A percentile compares a stretch with the other conserved stretches of the same genome.
phyloP scores from a whole-genome alignment of 768 basidiomycete species.

The Lepiota subincarnata region DNA sequence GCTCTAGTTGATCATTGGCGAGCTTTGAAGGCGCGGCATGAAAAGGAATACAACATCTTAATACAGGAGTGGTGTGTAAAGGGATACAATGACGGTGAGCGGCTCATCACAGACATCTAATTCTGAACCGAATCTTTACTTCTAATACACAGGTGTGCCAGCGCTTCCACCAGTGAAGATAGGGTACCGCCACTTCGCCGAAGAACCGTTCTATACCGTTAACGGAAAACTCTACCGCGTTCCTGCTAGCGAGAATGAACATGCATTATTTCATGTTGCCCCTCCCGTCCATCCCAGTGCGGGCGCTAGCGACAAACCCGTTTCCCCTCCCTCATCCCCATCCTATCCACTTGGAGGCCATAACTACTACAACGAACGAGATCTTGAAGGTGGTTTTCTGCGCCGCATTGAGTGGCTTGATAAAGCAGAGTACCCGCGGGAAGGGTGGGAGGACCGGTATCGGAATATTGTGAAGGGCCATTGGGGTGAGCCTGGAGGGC shows the following conservation, averaged over 20 bases:
- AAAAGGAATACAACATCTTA: slow-evolving; percentile 29
- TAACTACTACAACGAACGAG: slow-evolving; percentile 57
- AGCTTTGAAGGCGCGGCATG: slow-evolving; percentile 29
- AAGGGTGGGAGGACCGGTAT: slow-evolving; percentile 46
- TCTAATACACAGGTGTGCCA: slow-evolving; percentile 41
- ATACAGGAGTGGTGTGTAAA: slow-evolving; percentile 49
- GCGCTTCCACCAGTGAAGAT: slow-evolving; percentile 48
- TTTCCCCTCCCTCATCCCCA: slow-evolving; percentile 3
- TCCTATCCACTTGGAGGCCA: slow-evolving; percentile 53
- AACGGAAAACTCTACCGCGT: slow-evolving; percentile 44
- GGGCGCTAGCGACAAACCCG: too few relatives aligned
- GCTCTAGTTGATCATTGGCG: slow-evolving; percentile 39
- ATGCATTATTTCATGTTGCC: slow-evolving; percentile 37
- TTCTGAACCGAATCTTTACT: neutral
- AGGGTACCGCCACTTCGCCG: slow-evolving; percentile 51
- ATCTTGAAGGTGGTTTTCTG: slow-evolving; percentile 40
- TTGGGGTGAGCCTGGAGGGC: neutral
- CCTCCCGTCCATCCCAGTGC: neutral
- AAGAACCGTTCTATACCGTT: slow-evolving; percentile 45
- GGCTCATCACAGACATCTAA: neutral
- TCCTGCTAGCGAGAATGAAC: slow-evolving; percentile 42
- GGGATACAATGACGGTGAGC: slow-evolving; percentile 54
- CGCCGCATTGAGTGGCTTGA: slow-evolving; percentile 41
- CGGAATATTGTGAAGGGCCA: slow-evolving; percentile 16
- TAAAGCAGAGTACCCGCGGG: slow-evolving; percentile 27